These are phyloP conservation scores for Citrus inodora DNA, from an alignment of 345 rosid species.

Conservation along the genomic window DNA sequence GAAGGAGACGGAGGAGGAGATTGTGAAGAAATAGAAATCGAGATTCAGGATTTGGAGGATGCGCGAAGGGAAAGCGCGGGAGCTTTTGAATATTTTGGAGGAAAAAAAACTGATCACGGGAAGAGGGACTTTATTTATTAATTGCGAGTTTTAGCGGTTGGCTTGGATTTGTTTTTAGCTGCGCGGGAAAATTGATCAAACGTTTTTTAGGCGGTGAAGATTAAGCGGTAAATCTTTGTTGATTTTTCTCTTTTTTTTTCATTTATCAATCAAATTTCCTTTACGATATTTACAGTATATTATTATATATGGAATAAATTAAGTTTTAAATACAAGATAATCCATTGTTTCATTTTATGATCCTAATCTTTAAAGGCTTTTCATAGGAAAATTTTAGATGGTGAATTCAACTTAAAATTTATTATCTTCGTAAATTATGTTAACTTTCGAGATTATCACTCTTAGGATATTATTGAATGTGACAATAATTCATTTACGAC, in stretches of 20 bases:
- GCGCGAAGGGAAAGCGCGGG: conserved; percentile 22
- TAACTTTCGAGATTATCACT: too few species aligned
- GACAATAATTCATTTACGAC: too few species aligned
- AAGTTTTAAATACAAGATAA: too few species aligned
- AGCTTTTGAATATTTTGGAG: conserved; percentile 4
- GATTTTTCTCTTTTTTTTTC: not conserved
- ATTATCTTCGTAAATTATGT: too few species aligned
- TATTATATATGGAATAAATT: too few species aligned
- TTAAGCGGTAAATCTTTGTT: not conserved
- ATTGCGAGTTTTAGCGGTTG: not conserved
- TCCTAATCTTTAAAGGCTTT: too few species aligned
- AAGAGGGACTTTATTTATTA: not conserved
- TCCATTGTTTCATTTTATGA: too few species aligned
- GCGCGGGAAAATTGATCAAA: not conserved
- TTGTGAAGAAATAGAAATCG: not conserved
- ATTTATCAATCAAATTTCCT: too few species aligned
- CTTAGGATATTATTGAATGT: too few species aligned
- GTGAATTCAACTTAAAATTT: too few species aligned
- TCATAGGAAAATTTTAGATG: too few species aligned
- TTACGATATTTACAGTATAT: too few species aligned
- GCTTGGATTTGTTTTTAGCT: not conserved
- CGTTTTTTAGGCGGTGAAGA: not conserved
- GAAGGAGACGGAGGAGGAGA: not conserved
- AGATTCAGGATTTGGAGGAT: not conserved
- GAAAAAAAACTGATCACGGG: not conserved